A percentile compares a stretch with the other conserved stretches of the same genome.
Conservation (phyloP, 768 basidiomycete genomes). For the Tephrocybe rancida region DNA sequence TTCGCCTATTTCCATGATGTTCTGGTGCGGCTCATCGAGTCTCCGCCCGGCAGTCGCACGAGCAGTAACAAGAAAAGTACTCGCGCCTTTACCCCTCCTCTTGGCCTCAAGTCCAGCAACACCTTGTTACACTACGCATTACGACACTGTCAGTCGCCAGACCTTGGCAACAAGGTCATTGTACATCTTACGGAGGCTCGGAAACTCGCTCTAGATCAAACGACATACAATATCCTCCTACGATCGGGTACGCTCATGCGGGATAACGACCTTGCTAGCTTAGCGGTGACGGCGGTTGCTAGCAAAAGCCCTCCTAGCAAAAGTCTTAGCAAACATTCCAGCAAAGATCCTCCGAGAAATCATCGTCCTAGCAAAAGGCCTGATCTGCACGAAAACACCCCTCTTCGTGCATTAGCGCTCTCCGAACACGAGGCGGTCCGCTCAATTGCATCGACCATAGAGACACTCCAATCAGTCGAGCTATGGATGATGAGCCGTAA, state of each 20-base stretch:
- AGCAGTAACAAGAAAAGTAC: neutral
- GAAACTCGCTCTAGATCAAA: slow-evolving; percentile 43
- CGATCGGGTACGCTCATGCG: slow-evolving; percentile 56
- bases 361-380: neutral
- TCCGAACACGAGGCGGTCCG: neutral
- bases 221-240: slow-evolving; percentile 62
- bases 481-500: slow-evolving; percentile 4
- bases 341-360: no score
- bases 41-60: slow-evolving; percentile 27
- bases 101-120: slow-evolving; percentile 45
- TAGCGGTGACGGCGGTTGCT: slow-evolving; percentile 31
- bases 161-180: slow-evolving; percentile 49
- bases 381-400: slow-evolving; percentile 3
- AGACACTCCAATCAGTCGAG: slow-evolving; percentile 8
- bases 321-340: no score
- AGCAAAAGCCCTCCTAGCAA: no score
- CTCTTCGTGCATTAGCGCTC: neutral
- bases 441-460: neutral
- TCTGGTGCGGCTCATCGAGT: slow-evolving; percentile 39
- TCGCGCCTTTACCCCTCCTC: slow-evolving; percentile 16
- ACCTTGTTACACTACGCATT: slow-evolving; percentile 68
- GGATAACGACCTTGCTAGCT: slow-evolving; percentile 40
- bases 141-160: slow-evolving; percentile 54
- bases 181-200: slow-evolving; percentile 54
- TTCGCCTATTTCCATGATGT: slow-evolving; percentile 52